Conservation (phyloP, 495 filamentous ascomycete species). For the Daldinia grandis region DNA sequence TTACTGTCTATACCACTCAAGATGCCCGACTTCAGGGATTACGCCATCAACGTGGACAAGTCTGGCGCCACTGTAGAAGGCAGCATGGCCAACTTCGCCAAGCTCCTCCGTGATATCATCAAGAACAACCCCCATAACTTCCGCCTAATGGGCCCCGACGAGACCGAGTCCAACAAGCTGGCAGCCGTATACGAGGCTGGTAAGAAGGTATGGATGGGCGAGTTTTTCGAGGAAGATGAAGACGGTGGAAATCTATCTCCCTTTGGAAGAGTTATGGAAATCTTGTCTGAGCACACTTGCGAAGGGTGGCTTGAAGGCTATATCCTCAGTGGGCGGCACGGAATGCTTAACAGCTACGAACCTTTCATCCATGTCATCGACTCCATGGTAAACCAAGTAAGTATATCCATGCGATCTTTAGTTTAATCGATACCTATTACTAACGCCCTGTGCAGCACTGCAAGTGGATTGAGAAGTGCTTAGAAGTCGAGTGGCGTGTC, state of each 20-base stretch:
- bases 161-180: conserved; percentile 81
- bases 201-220: conserved; percentile 80
- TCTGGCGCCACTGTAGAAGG: conserved; percentile 58
- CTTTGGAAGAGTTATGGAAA: conserved; percentile 77
- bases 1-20: conserved; percentile 66
- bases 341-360: conserved; percentile 78
- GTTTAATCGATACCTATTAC: conserved; percentile 1
- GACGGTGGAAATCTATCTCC: conserved; percentile 73
- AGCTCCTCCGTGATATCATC: conserved; percentile 69
- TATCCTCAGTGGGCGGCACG: conserved; percentile 73
- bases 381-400: conserved; percentile 74
- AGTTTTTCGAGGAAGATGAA: conserved; percentile 74
- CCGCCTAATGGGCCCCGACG: conserved; percentile 77
- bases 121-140: conserved; percentile 67
- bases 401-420: not conserved
- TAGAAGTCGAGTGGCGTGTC: conserved; percentile 74
- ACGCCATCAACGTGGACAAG: conserved; percentile 63
- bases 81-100: conserved; percentile 72
- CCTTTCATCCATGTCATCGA: conserved; percentile 82
- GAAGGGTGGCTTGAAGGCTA: conserved; percentile 83
- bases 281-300: conserved; percentile 76
- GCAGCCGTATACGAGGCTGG: conserved; percentile 69
- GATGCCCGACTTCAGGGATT: conserved; percentile 71
- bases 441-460: conserved; percentile 61
- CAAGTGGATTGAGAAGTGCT: conserved; percentile 81